Base-by-base conservation (phyloP, 163 green algal genomes). In the Chlorella variabilis region DNA sequence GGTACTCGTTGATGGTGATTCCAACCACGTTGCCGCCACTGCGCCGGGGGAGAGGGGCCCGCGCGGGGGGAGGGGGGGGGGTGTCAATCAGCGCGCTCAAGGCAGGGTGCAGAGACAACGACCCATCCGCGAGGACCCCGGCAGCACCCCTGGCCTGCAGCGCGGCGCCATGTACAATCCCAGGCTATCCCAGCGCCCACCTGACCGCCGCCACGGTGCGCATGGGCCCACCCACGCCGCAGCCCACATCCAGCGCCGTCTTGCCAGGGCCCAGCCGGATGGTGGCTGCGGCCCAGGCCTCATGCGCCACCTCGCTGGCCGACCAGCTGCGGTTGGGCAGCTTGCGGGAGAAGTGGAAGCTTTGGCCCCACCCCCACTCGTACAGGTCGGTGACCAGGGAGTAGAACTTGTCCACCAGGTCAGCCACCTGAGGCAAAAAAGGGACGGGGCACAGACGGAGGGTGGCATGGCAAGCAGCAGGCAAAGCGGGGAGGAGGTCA, bases 1-100 rank as follows among this genome's bases (percentile, higher is more conserved):
- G 97, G 89, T 99, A 99, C 76, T 96, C 89, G 80, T 99, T 99
- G 91, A 99, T 99, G 78, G 97, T 99, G 85, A 99, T 95, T 77
- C 97, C 97, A n/a, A 92, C 97, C 20, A 99, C 91, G 54, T 97
- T 88, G 3, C 94, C 96, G 11, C 97, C 96, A 67, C 89, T 97
- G 71, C 54, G 41, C 5, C 1, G 36, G 1, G 7, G 11, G 9
- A 65, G 8, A 15, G 45, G 11, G 11, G 45, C 11, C 45, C 11
- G 45, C 45, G 15, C 11, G 45, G 45, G 45, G 45, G 45, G 1
- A 41, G 5, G 33, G 41, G 20, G n/a, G 67, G 41, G 69, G 51
- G 51, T 15, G 15, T n/a, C 11, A 54, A 15, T 8, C 36, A 23
- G 4, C 31, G 25, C 2, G 62, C 45, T 54, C 45, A 54, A 54